These are phyloP conservation scores for Celoporthe dispersa DNA, from an alignment of 2,329 filamentous ascomycete genomes.

Conservation along the genomic window DNA sequence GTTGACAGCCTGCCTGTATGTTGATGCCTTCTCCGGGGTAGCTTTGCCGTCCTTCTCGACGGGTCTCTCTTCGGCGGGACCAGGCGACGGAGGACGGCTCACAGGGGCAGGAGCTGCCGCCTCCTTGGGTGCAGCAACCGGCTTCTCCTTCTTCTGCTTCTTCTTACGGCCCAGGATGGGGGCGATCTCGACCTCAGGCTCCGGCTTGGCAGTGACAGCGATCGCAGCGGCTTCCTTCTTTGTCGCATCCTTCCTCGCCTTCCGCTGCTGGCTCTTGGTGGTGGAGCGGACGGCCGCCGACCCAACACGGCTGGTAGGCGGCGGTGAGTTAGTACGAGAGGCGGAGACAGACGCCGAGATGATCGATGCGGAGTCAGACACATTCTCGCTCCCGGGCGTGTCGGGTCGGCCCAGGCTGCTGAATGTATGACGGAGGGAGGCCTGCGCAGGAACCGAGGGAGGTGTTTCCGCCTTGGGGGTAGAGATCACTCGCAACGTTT, in stretches of 20 bases:
- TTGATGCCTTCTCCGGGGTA: slow-evolving; percentile 24
- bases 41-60: slow-evolving; percentile 26
- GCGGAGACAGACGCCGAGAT: slow-evolving; percentile 71
- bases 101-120: slow-evolving; percentile 23
- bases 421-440: slow-evolving; percentile 51
- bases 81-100: slow-evolving; percentile 25
- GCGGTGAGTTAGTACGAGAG: slow-evolving; percentile 74
- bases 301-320: slow-evolving; percentile 63
- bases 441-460: slow-evolving; percentile 40
- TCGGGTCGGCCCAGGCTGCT: slow-evolving; percentile 59
- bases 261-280: slow-evolving; percentile 80
- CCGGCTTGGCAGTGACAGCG: slow-evolving; percentile 50
- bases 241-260: slow-evolving; percentile 70
- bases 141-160: slow-evolving; percentile 79
- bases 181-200: slow-evolving; percentile 62
- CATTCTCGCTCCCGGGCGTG: slow-evolving; percentile 69
- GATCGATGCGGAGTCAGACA: slow-evolving; percentile 78
- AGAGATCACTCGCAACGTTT: slow-evolving; percentile 72
- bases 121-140: slow-evolving; percentile 33
- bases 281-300: slow-evolving; percentile 70
- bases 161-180: slow-evolving; percentile 82
- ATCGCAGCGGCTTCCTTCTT: slow-evolving; percentile 66
- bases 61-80: slow-evolving; percentile 11
- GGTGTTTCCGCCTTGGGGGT: slow-evolving; percentile 66
- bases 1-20: slow-evolving; percentile 30